Evolutionary conservation across 768 basidiomycete genomes (phyloP).

Genomic region (Porpolomopsis calyptriformis): DNA sequence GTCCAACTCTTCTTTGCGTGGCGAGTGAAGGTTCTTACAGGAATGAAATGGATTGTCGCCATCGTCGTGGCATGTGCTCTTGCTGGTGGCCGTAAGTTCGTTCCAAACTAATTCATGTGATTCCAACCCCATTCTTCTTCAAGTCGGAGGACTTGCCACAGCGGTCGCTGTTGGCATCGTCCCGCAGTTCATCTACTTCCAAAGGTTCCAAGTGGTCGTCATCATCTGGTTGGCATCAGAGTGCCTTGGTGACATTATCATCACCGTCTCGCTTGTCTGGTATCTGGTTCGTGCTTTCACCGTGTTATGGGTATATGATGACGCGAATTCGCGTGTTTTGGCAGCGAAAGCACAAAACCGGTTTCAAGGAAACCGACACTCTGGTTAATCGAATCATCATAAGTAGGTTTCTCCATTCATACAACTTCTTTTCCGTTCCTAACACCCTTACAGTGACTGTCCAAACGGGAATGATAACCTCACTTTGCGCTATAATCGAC

Average conservation of each 20-base stretch:
- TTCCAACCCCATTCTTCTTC: neutral
- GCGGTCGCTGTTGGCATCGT: constrained; percentile 18
- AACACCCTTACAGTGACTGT: constrained; percentile 23
- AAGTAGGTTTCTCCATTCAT: constrained; percentile 15
- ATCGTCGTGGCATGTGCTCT: constrained; percentile 13
- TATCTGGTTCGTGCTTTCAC: constrained; percentile 25
- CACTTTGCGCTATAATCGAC: constrained; percentile 24
- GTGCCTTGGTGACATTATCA: constrained; percentile 30
- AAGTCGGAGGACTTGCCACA: constrained; percentile 21
- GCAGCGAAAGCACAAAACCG: constrained; percentile 32
- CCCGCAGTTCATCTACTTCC: constrained; percentile 19
- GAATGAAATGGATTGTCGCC: constrained; percentile 11
- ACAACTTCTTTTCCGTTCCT: neutral
- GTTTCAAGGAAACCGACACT: constrained; percentile 31
- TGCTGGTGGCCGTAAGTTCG: constrained; percentile 15
- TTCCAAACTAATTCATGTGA: neutral
- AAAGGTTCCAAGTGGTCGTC: constrained; percentile 21
- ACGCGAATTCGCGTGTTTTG: neutral
- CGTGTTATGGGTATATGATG: neutral
- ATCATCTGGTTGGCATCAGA: constrained; percentile 34
- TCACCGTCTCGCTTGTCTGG: constrained; percentile 33
- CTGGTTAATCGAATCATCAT: constrained; percentile 34
- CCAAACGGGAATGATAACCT: constrained; percentile 28
- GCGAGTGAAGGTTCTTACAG: constrained; percentile 23
- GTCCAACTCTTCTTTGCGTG: constrained; percentile 41